Evolutionary conservation across 2,329 filamentous ascomycete species (phyloP), one percentile per base, ranked within the genome.

Genomic region (Nemania diffusa): DNA sequence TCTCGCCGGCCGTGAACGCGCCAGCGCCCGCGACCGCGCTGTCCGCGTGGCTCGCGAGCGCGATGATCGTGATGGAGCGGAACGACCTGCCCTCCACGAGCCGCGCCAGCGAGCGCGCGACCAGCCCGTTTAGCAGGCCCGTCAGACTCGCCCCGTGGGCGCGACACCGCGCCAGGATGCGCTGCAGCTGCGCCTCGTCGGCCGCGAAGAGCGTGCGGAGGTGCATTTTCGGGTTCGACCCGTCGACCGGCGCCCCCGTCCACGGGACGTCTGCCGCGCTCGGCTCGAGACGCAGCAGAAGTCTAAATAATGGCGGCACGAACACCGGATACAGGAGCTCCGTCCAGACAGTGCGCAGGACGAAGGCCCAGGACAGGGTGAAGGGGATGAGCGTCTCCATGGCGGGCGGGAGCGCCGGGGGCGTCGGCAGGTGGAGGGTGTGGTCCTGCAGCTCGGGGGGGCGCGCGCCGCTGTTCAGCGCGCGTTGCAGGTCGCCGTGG

Each of bases 101-200:
- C 0, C 69, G 72, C 4, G 81, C 73, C 5, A 86, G 73, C 1
- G 83, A 82, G 7, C 76, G 74, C 5, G 84, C 75, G 4, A 81
- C 72, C 0, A 88, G 76, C 2, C 79, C 81, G 37, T 87, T 82
- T 0, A 88, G 57, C 7, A 88, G 77, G 0, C 80, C 80, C 0
- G 85, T 88, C 6, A 88, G 72, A 2, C 84, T 85, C 15, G 80
- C 77, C 2, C 74, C 72, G 52, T 84, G 79, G 13, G 72, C 70
- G 17, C 84, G 78, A 64, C 83, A 84, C 1, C 75, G 78, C 0
- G 73, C 60, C 6, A 86, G 72, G 1, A 87, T 70, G 1, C 55
- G 65, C 1, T 69, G 27, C 0, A 81, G 72, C 4, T 70, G 72
- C 1, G 72, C 1, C 62, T 61, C 5, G 78, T 48, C 40, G 8